Base-by-base conservation (phyloP, 257 asterid species). In the Phtheirospermum japonicum region DNA sequence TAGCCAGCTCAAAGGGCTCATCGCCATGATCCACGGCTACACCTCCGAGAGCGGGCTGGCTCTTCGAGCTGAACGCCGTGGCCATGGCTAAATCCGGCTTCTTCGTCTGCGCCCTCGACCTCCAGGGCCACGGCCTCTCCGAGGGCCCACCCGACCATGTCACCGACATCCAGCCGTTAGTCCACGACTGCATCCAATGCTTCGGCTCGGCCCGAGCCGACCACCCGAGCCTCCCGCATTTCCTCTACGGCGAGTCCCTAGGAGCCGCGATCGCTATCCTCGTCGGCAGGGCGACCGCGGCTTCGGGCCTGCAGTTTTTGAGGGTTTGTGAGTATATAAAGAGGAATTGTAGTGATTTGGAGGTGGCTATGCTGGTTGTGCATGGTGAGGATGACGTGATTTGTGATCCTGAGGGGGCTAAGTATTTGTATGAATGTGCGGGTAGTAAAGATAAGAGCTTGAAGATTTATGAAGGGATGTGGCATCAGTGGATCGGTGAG, bases 11-110 rank as follows among this genome's bases (percentile, higher is more conserved):
- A 71, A 69, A 64, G 98, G 86, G n/a, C 32, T 88, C 13, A 76
- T 90, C 0, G 89, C 76, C 71, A 88, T 88, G 95, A 71, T 90
- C 63, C 98, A 90, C 45, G 95, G 98, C 63, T 90, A 83, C 82
- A 82, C 80, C 60, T 74, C 82, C 0, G 94, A 90, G 65, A 88
- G 96, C 51, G 73, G 73, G 95, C 52, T 88, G 98, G 95, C 77
- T 85, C 17, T 82, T 65, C 12, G 96, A 90, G 70, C 82, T 90
- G 3, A 88, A 81, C 61, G 88, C 96, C 1, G 85, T 88, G 2
- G 94, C 96, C 37, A 32, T 80, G 7, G 98, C 91, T 3, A 83
- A 80, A 78, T 69, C 85, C 4, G 98, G 96, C 1, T 82, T 80
- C 78, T 56, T 77, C 13, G 91, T 83, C 9, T 82, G 77, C 17